Evolutionary conservation across 768 basidiomycete species (phyloP).

Genomic region (Pleurotus tuber-regium): DNA sequence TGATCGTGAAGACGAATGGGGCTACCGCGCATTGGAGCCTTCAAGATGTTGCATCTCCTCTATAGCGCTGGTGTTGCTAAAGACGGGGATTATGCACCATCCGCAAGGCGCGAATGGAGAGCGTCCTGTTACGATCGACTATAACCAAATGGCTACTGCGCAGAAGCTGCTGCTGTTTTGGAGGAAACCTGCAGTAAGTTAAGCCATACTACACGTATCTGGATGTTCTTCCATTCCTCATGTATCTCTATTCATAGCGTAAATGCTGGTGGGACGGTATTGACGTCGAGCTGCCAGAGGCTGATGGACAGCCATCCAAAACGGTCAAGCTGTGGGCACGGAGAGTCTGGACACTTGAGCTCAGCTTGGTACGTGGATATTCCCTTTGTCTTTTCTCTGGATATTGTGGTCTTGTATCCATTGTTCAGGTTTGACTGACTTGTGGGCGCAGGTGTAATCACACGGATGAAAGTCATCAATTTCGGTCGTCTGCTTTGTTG

Average conservation of each 20-base stretch:
- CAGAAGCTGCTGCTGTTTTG: constrained; percentile 97
- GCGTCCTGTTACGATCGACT: constrained; percentile 79
- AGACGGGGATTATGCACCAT: constrained; percentile 90
- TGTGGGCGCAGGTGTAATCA: constrained; percentile 20
- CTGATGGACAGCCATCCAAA: constrained; percentile 47
- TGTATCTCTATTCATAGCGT: constrained; percentile 51
- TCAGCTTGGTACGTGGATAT: constrained; percentile 70
- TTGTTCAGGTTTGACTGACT: not conserved
- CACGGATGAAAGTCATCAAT: not conserved
- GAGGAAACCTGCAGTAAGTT: constrained; percentile 97
- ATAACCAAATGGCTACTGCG: constrained; percentile 92
- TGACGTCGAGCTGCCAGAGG: constrained; percentile 76
- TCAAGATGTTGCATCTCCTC: constrained; percentile 97
- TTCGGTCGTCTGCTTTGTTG: constrained; percentile 6
- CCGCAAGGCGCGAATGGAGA: constrained; percentile 45
- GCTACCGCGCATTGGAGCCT: constrained; percentile 93
- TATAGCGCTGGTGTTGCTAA: constrained; percentile 94
- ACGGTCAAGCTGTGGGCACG: constrained; percentile 93
- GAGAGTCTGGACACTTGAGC: constrained; percentile 96
- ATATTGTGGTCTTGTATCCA: too few species aligned
- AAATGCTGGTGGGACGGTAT: constrained; percentile 99
- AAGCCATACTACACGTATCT: constrained; percentile 7
- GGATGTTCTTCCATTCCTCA: constrained; percentile 11
- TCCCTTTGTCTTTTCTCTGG: constrained; percentile 3
- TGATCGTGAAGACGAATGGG: constrained; percentile 97